Base-by-base conservation (phyloP, 2,329 filamentous ascomycete genomes). In the Trichophaea hybrida region DNA sequence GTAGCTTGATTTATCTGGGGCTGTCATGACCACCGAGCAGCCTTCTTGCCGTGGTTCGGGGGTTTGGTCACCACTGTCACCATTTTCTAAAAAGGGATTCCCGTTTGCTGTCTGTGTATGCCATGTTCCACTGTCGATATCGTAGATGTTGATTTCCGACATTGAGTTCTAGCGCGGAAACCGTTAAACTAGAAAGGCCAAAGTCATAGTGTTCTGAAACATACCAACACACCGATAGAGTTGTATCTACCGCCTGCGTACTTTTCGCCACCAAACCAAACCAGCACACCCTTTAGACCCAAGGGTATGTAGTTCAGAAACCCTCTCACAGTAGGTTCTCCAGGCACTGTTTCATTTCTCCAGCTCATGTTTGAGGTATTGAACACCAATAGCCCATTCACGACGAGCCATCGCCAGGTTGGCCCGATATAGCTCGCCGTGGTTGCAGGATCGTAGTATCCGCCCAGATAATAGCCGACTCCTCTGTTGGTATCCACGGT, bases 1-100 rank as follows among this genome's bases (percentile, higher is more conserved):
- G 69, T 86, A 86, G 37, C 81, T 85, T 13, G 81, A 84, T 8
- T 84, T 85, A 68, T 86, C 84, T 5, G 83, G 78, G 12, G 86
- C 83, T 0, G 80, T 75, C 12, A 80, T 85, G 1, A 87, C 80
- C 0, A 88, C 83, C 2, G 85, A 82, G 68, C 87, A 93, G 0
- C 68, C 84, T 76, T 75, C 84, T 70, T 72, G 85, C 69, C 71
- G 79, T 70, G 73, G 81, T 0, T 77, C 73, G 0, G 84, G 83
- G 6, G 76, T 76, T 24, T 2, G 24, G 0, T 75, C 75, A 4
- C 10, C 10, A 15, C 10, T 12, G 10, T 43, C 38, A 43, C 10
- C 3, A 43, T 15, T 43, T 24, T 24, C 24, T 24, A 24, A 24
- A 24, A 24, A 24, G 24, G 24, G 24, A 24, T 24, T 24, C 15